Evolutionary conservation across 2,329 filamentous ascomycete species (phyloP).

Genomic region (Neoarthrinium moseri): DNA sequence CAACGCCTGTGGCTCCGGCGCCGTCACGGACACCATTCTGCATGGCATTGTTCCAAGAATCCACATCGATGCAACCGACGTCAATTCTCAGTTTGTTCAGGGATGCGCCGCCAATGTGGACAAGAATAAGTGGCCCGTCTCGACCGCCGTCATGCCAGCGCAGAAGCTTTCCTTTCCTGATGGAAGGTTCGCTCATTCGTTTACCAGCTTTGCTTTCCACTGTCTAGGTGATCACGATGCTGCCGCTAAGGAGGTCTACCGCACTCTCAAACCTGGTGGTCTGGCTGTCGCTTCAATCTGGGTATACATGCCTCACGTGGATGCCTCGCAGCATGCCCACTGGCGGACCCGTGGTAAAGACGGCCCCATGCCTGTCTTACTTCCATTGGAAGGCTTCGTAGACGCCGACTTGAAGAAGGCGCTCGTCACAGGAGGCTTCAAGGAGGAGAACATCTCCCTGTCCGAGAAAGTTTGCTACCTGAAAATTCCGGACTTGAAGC

Average conservation of each 20-base stretch:
- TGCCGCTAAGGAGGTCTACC: conserved; percentile 13
- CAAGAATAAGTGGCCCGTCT: background rate
- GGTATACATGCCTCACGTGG: conserved; percentile 16
- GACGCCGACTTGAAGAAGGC: background rate
- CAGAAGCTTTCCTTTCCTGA: conserved; percentile 11
- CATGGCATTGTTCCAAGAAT: conserved; percentile 3
- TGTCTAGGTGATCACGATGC: conserved; percentile 11
- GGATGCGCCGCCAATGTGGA: background rate
- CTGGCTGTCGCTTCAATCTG: conserved; percentile 13
- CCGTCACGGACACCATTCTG: conserved; percentile 12
- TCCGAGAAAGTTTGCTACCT: conserved; percentile 5
- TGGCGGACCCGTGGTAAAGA: conserved; percentile 15
- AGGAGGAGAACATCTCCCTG: background rate
- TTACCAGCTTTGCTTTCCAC: conserved; percentile 16
- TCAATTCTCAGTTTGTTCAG: background rate
- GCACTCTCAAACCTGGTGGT: conserved; percentile 15
- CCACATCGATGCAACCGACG: conserved; percentile 12
- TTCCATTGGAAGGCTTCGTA: background rate
- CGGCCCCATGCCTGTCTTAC: conserved; percentile 8
- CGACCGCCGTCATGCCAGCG: conserved; percentile 8
- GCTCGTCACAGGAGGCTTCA: background rate
- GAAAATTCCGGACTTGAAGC: conserved; percentile 9
- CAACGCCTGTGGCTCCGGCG: too few species aligned
- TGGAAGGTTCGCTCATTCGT: conserved; percentile 13
- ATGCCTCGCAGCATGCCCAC: conserved; percentile 14